Percentiles rank a stretch among this genome's conserved stretches.
phyloP scores from a whole-genome alignment of 495 filamentous ascomycete species.

The Penicillium angulare region DNA sequence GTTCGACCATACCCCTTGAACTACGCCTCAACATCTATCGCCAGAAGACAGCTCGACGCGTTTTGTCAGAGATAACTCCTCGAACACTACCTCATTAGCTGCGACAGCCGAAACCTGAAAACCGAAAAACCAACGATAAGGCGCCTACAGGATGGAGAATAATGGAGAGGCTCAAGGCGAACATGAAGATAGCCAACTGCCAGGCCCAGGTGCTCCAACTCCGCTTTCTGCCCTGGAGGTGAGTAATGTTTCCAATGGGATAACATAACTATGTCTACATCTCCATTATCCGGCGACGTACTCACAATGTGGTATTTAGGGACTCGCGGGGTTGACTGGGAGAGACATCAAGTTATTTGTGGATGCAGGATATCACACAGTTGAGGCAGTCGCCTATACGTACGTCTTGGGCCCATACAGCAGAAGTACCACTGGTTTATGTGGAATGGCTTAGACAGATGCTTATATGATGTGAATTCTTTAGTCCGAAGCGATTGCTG shows the following conservation, averaged over 20 bases:
- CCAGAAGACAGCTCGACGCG: not conserved
- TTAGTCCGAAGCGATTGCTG: conserved; percentile 71
- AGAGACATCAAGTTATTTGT: conserved; percentile 90
- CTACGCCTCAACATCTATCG: not conserved
- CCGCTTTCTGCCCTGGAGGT: conserved; percentile 91
- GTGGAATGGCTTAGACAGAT: not conserved
- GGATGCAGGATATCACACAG: conserved; percentile 91
- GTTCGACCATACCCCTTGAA: not conserved
- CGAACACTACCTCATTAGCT: not conserved
- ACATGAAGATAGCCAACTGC: conserved; percentile 59
- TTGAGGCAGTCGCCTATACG: conserved; percentile 94
- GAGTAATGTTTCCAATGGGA: conserved; percentile 13
- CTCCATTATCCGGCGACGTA: not conserved
- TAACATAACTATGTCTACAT: not conserved
- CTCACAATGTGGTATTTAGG: conserved; percentile 41
- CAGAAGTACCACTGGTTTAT: not conserved
- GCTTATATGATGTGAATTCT: not conserved
- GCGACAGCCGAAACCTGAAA: too few relatives aligned
- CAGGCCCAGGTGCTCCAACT: conserved; percentile 89
- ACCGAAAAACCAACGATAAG: too few relatives aligned
- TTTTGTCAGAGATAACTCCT: not conserved
- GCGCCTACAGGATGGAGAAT: too few relatives aligned
- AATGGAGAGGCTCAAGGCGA: conserved; percentile 59
- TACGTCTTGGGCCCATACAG: conserved; percentile 28
- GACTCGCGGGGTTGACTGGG: conserved; percentile 80